Base-by-base conservation (phyloP, 1,139 yeast species). In the Diutina neorugosa region DNA sequence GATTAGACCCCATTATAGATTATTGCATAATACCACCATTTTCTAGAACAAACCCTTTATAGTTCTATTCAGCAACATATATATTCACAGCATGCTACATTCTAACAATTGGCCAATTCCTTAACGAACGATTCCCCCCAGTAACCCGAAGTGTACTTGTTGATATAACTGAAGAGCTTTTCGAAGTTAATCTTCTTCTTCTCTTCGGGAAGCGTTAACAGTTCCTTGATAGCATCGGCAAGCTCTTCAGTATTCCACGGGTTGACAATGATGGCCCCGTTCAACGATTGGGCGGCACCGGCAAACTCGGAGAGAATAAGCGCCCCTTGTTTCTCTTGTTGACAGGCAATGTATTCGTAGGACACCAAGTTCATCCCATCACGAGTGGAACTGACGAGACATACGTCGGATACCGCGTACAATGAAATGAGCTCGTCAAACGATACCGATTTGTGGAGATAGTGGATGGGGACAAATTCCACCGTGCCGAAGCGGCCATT, bases 231-330 rank as follows among this genome's bases (percentile, higher is more conserved):
- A 1, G 98, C 86, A 52, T 81, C 86, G 41, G 96, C 82, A 63
- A 93, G 70, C 61, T 94, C 98, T 61, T 94, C 98, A 18, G 93
- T 91, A 66, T 91, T 93, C 99, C 99, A 93, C 2, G 99, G 99
- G 64, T 93, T 93, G 37, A 93, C 96, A 57, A 93, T 83, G 21
- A 93, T 68, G 1, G 96, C 90, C 25, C 99, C 98, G 64, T 93
- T 93, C 58, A 93, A 73, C 0, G 95, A 85, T 69, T 93, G 99
- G 0, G 98, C 98, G n/a, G 98, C 98, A 51, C 99, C 99, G 0
- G 98, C 95, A 70, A 93, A 93, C 68, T 93, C 99, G 51, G 95
- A 84, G 57, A 93, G 70, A 52, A 93, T 86, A 60, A 93, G 74
- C 3, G 89, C 82, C 8, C 99, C 99, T 58, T 89, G 85, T 56